Evolutionary conservation across 306 rosid species (phyloP), one percentile per base, ranked within the genome.

Genomic region (Quercus ilex): DNA sequence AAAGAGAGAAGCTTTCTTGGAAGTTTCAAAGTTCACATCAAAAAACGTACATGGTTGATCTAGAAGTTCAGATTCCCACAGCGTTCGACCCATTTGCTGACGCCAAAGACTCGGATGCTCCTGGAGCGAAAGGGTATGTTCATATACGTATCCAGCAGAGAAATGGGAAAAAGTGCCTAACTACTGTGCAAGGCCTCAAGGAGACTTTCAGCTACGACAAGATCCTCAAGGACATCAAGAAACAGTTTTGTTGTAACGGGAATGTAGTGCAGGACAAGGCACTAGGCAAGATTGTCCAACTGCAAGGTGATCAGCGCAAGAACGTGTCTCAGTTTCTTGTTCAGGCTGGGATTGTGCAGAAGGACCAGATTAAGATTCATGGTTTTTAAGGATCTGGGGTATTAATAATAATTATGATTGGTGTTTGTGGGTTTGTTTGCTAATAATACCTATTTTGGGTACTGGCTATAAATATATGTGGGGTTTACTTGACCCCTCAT

Each of bases 271-370:
- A 89, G 78, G 98, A 94, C 78, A 94, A 92, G 81, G 94, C 87
- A 46, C 83, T 92, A 12, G 98, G 98, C 11, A 92, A 92, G 85
- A 87, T 94, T 68, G 88, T 94, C 41, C 98, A 94, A 56, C 97
- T 94, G 74, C 97, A 94, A 63, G 98, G 98, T 12, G 98, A 94
- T 75, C 98, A 94, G 69, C 89, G 98, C 75, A 94, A 92, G 82
- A 94, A 94, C 74, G 97, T 86, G 8, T 91, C 92, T 3, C 96
- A 92, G 18, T 92, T 92, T 13, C 83, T 92, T 6, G 76, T 88
- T 76, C 88, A 94, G 55, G 92, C 86, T 31, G 89, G 92, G 0
- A 84, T 94, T 77, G 92, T 87, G 28, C 82, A 72, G 75, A 94
- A 94, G 84, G 98, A 94, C 25, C 92, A 85, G 53, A 89, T 94